Evolutionary conservation across 768 basidiomycete species (phyloP).

Genomic region (Lentinula boryana): DNA sequence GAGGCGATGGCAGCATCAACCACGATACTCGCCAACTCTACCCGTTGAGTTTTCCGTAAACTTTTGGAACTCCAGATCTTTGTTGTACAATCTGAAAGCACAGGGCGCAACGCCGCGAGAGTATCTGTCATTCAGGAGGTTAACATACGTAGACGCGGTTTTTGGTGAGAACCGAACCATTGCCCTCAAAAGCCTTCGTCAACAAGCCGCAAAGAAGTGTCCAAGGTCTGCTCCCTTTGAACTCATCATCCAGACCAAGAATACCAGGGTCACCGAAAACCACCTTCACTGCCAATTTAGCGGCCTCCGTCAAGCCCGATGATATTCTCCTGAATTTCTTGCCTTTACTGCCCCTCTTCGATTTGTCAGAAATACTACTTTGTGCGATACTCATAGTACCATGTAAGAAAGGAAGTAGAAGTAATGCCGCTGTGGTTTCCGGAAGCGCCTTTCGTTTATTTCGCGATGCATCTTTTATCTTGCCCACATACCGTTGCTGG

Average conservation of each 20-base stretch:
- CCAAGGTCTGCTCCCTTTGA: neutral
- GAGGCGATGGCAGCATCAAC: constrained; percentile 27
- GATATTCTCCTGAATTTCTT: constrained; percentile 17
- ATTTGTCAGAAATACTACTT: neutral
- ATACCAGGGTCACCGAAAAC: neutral
- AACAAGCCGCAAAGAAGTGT: neutral
- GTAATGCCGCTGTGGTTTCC: neutral
- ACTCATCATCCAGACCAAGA: neutral
- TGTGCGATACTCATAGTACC: constrained; percentile 1
- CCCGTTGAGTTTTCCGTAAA: constrained; percentile 47
- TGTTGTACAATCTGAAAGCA: neutral
- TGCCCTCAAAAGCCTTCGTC: neutral
- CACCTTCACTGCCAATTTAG: neutral
- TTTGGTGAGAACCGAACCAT: neutral
- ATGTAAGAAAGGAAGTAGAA: neutral
- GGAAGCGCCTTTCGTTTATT: neutral
- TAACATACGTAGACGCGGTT: too few species aligned
- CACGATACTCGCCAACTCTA: constrained; percentile 50
- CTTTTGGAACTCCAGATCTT: constrained; percentile 39
- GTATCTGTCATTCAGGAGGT: neutral
- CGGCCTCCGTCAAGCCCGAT: neutral
- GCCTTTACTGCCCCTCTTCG: neutral
- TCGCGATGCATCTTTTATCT: constrained; percentile 19
- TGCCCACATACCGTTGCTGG: constrained; percentile 33
- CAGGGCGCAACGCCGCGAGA: neutral